Conservation (phyloP, 2,329 filamentous ascomycete species). For the Scleromitrula shiraiana region DNA sequence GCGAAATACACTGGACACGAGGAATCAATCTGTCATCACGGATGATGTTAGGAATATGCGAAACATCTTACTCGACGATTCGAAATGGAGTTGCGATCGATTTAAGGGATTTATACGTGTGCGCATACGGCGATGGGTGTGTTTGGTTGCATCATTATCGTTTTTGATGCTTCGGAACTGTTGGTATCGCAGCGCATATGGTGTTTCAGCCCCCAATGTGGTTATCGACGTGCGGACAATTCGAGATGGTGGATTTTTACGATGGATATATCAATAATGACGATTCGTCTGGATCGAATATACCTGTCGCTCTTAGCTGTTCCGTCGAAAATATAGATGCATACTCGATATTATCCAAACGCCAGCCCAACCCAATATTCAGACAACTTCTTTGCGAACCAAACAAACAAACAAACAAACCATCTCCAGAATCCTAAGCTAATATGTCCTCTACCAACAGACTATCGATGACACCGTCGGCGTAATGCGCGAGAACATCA, state of each 20-base stretch:
- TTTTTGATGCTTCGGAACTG: conserved; percentile 5
- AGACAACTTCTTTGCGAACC: neutral
- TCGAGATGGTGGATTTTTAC: too few relatives aligned
- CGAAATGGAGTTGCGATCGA: neutral
- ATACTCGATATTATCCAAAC: too few relatives aligned
- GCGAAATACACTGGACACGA: too few relatives aligned
- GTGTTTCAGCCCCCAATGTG: conserved; percentile 15
- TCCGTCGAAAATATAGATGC: too few relatives aligned
- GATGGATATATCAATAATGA: too few relatives aligned
- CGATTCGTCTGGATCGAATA: too few relatives aligned
- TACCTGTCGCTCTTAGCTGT: too few relatives aligned
- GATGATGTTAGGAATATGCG: conserved; percentile 1
- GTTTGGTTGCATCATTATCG: neutral
- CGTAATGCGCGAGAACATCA: conserved; percentile 96
- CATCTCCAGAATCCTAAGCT: too few relatives aligned
- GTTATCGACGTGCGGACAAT: neutral
- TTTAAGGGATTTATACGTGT: neutral
- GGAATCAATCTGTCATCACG: conserved; percentile 8
- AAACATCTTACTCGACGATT: neutral
- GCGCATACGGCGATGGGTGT: neutral
- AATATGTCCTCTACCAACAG: conserved; percentile 50
- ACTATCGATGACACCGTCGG: conserved; percentile 96
- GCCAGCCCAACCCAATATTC: too few relatives aligned
- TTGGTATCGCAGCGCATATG: conserved; percentile 12
- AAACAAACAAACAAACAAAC: neutral